These are phyloP conservation scores for Afroboletus lepidellus DNA, from an alignment of 1,284 basidiomycete species.

Conservation along the genomic window DNA sequence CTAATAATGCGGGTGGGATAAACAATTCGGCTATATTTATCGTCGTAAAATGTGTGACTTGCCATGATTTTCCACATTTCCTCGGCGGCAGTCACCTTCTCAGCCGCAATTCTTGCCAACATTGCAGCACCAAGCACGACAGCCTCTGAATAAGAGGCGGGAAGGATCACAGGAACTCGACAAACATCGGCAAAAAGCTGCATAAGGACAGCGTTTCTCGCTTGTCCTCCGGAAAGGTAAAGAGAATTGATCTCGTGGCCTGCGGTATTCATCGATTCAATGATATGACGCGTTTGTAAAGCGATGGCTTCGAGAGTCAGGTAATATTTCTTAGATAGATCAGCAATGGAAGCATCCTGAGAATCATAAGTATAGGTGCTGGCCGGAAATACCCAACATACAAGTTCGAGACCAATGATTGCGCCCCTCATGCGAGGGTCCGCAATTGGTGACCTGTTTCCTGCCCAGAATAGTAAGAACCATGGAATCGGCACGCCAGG, in stretches of 20 bases:
- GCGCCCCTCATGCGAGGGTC: constrained; percentile 93
- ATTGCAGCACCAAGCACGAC: constrained; percentile 94
- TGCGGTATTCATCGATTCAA: constrained; percentile 85
- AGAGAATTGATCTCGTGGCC: constrained; percentile 86
- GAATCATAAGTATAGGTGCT: background rate
- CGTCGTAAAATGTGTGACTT: constrained; percentile 21
- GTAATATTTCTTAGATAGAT: constrained; percentile 90
- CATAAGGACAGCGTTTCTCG: constrained; percentile 83
- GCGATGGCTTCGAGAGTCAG: constrained; percentile 93
- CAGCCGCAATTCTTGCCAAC: constrained; percentile 86
- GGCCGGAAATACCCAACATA: constrained; percentile 29
- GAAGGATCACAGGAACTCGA: constrained; percentile 81
- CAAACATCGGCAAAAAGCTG: constrained; percentile 87
- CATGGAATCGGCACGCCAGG: background rate
- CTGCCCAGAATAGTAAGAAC: constrained; percentile 38
- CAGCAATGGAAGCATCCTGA: constrained; percentile 71
- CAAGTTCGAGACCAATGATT: constrained; percentile 83
- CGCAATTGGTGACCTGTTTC: constrained; percentile 94
- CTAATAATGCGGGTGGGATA: constrained; percentile 37
- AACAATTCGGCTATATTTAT: constrained; percentile 1
- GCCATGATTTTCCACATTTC: constrained; percentile 94
- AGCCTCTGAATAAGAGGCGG: constrained; percentile 72
- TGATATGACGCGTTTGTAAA: constrained; percentile 92
- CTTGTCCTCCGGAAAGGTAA: constrained; percentile 93
- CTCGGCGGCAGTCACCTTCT: constrained; percentile 52